phyloP scores from a whole-genome alignment of 805 yeast species.

The Diddensiella santjacobensis region DNA sequence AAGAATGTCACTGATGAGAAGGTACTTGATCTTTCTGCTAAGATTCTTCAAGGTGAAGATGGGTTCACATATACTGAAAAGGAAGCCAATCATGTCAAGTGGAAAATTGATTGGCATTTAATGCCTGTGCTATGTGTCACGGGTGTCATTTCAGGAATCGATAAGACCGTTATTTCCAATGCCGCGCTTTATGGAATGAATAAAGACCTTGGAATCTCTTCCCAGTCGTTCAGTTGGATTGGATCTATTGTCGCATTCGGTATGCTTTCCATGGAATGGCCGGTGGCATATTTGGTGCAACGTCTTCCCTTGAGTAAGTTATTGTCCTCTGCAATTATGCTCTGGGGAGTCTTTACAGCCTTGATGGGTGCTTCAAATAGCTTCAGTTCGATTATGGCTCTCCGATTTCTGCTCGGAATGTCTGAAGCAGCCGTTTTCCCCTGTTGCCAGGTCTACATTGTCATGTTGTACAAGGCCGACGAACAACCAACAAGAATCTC shows the following conservation, averaged over 20 bases:
- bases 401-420: slow-evolving; percentile 16
- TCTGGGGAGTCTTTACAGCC: slow-evolving; percentile 36
- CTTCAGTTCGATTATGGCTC: slow-evolving; percentile 25
- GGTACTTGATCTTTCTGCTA: slow-evolving; percentile 13
- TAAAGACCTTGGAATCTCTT: slow-evolving; percentile 32
- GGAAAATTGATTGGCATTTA: slow-evolving; percentile 52
- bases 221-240: slow-evolving; percentile 25
- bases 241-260: slow-evolving; percentile 44
- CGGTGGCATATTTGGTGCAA: slow-evolving; percentile 13
- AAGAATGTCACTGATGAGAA: slow-evolving; percentile 7
- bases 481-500: slow-evolving; percentile 35
- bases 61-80: slow-evolving; percentile 13
- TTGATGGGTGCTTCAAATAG: slow-evolving; percentile 44
- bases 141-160: slow-evolving; percentile 54
- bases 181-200: slow-evolving; percentile 53
- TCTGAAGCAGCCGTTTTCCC: slow-evolving; percentile 15
- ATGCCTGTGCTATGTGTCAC: slow-evolving; percentile 52
- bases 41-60: slow-evolving; percentile 5
- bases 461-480: slow-evolving; percentile 39
- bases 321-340: slow-evolving; percentile 34
- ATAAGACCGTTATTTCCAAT: slow-evolving; percentile 50
- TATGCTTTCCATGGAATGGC: slow-evolving; percentile 35
- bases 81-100: slow-evolving; percentile 36
- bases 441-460: slow-evolving; percentile 18
- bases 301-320: slow-evolving; percentile 27